phyloP scores from a whole-genome alignment of 768 basidiomycete genomes.

The Scleroderma citrinum region DNA sequence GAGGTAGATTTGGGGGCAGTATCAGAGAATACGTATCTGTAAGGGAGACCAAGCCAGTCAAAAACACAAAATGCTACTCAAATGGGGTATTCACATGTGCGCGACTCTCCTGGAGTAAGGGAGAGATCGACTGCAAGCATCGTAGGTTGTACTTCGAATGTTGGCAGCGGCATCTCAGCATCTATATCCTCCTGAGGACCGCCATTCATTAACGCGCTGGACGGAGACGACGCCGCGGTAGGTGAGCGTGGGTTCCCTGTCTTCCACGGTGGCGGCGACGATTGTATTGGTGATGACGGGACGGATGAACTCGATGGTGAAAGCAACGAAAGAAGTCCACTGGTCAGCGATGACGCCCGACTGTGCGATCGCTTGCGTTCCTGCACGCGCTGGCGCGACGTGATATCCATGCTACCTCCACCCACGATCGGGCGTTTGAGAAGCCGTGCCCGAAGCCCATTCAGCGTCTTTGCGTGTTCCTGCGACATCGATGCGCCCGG shows the following conservation, averaged over 20 bases:
- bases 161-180: slow-evolving; percentile 67
- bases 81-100: slow-evolving; percentile 51
- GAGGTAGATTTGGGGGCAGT: slow-evolving; percentile 79
- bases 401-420: slow-evolving; percentile 31
- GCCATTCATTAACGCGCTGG: slow-evolving; percentile 13
- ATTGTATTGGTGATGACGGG: slow-evolving; percentile 17
- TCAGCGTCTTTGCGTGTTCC: slow-evolving; percentile 42
- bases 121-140: slow-evolving; percentile 87
- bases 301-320: slow-evolving; percentile 33
- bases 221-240: slow-evolving; percentile 20
- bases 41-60: not conserved
- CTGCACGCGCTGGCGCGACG: slow-evolving; percentile 29
- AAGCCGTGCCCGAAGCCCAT: slow-evolving; percentile 44
- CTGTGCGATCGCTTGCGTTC: slow-evolving; percentile 34
- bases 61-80: not conserved
- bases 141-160: slow-evolving; percentile 77
- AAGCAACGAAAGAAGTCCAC: slow-evolving; percentile 33
- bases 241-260: slow-evolving; percentile 14
- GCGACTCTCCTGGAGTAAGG: slow-evolving; percentile 77
- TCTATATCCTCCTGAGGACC: slow-evolving; percentile 45
- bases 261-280: slow-evolving; percentile 17
- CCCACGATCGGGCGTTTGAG: slow-evolving; percentile 31
- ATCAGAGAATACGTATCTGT: slow-evolving; percentile 75
- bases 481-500: slow-evolving; percentile 34
- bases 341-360: slow-evolving; percentile 32